phyloP scores from a whole-genome alignment of 768 basidiomycete species.

The Lanmaoa rubissima region DNA sequence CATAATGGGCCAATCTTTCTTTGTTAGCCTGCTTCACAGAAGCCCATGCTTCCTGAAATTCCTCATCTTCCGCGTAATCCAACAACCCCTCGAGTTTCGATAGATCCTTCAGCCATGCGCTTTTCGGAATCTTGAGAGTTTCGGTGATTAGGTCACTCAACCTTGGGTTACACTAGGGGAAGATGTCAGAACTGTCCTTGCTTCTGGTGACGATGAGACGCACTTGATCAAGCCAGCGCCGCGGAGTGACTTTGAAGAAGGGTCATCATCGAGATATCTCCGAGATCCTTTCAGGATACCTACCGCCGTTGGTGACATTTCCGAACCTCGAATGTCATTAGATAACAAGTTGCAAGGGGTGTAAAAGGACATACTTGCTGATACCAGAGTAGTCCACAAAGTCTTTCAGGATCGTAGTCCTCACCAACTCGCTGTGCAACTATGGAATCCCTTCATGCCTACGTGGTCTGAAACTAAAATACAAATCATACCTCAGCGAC shows the following conservation, averaged over 20 bases:
- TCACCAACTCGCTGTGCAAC: slow-evolving; percentile 88
- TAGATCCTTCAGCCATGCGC: slow-evolving; percentile 84
- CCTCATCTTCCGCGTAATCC: slow-evolving; percentile 64
- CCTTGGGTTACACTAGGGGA: slow-evolving; percentile 77
- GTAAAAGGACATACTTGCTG: slow-evolving; percentile 53
- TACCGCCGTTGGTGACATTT: slow-evolving; percentile 93
- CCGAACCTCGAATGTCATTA: slow-evolving; percentile 50
- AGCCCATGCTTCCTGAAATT: slow-evolving; percentile 79
- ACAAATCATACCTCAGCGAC: slow-evolving; percentile 71
- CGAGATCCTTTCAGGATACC: slow-evolving; percentile 26
- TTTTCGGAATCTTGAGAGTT: slow-evolving; percentile 71
- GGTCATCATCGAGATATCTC: neutral
- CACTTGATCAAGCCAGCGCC: slow-evolving; percentile 87
- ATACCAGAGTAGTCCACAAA: slow-evolving; percentile 91
- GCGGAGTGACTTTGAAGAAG: slow-evolving; percentile 66
- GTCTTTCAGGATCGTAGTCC: slow-evolving; percentile 81
- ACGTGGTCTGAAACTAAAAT: neutral
- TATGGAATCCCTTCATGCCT: slow-evolving; percentile 18
- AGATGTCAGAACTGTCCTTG: neutral
- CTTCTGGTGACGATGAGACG: neutral
- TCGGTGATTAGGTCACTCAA: slow-evolving; percentile 83
- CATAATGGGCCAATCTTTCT: slow-evolving; percentile 75
- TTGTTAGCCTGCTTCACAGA: slow-evolving; percentile 90
- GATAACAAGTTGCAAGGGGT: neutral
- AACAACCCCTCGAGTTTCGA: slow-evolving; percentile 75